Conservation (phyloP, 2,329 filamentous ascomycete genomes). For the Albifimbria verrucaria region DNA sequence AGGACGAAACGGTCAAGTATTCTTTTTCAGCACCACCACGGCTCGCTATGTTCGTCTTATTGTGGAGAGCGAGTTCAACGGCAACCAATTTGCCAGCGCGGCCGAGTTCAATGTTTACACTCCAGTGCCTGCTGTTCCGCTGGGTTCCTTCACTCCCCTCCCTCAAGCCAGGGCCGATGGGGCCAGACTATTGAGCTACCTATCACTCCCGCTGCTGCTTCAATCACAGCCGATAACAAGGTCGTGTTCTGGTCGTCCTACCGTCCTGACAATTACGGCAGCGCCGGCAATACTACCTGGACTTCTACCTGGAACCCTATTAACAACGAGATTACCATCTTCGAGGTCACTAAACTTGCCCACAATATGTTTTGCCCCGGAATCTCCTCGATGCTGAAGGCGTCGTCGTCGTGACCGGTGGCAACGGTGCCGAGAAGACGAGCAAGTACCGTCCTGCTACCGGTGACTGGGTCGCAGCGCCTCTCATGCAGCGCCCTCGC, state of each 20-base stretch:
- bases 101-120: not conserved
- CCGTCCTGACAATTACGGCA: not conserved
- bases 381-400: conserved; percentile 48
- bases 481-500: conserved; percentile 39
- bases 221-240: not conserved
- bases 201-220: not conserved
- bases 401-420: conserved; percentile 50
- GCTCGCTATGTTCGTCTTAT: not conserved
- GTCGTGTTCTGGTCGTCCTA: not conserved
- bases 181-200: not conserved
- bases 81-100: not conserved
- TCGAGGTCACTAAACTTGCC: conserved; percentile 32
- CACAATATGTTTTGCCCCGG: conserved; percentile 59
- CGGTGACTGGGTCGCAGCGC: conserved; percentile 31
- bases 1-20: not conserved
- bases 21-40: not conserved
- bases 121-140: not conserved
- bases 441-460: conserved; percentile 41
- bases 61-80: not conserved
- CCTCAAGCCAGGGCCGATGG: not conserved
- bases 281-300: not conserved
- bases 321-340: not conserved
- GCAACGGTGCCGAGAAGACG: conserved; percentile 43
- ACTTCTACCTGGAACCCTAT: not conserved
- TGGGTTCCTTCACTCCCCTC: not conserved